phyloP scores from a whole-genome alignment of 2,329 filamentous ascomycete genomes.

The Xylariaceae sp. region DNA sequence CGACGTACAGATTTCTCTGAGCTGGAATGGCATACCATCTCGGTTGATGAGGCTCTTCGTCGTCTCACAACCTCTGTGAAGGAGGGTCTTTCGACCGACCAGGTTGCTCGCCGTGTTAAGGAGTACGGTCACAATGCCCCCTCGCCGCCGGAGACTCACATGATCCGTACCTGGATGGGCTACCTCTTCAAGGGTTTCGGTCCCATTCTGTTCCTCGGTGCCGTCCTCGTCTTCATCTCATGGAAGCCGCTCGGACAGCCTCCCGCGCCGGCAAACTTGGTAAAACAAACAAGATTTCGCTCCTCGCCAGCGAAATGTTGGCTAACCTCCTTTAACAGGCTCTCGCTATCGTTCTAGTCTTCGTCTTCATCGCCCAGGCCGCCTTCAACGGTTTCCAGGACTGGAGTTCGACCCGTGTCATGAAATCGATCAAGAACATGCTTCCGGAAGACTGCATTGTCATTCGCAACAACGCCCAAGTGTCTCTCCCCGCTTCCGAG shows the following conservation, averaged over 20 bases:
- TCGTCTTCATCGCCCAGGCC: conserved; percentile 65
- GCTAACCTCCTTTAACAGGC: conserved; percentile 36
- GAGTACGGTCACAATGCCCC: conserved; percentile 64
- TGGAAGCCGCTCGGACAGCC: conserved; percentile 72
- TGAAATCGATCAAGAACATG: conserved; percentile 76
- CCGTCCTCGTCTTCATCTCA: conserved; percentile 68
- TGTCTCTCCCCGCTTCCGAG: conserved; percentile 48
- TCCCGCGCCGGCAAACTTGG: conserved; percentile 60
- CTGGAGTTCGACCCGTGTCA: conserved; percentile 70
- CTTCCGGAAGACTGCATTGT: conserved; percentile 67
- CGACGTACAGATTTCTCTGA: conserved; percentile 48
- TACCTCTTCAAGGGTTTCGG: conserved; percentile 80
- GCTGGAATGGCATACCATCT: conserved; percentile 63
- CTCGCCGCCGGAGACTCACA: conserved; percentile 58
- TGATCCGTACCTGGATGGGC: conserved; percentile 52
- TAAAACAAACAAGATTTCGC: conserved; percentile 13
- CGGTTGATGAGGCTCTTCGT: conserved; percentile 52
- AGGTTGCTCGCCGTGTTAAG: conserved; percentile 48
- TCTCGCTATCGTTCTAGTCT: conserved; percentile 65
- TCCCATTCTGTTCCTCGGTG: conserved; percentile 61
- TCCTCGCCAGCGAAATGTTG: neutral
- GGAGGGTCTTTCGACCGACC: conserved; percentile 55
- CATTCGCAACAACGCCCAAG: conserved; percentile 52
- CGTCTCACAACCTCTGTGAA: conserved; percentile 52
- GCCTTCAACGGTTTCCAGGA: conserved; percentile 68